Evolutionary conservation across 192 early-diverging fungal species (phyloP), one percentile per base, ranked within the genome.

Genomic region (Oehlia diaphana): DNA sequence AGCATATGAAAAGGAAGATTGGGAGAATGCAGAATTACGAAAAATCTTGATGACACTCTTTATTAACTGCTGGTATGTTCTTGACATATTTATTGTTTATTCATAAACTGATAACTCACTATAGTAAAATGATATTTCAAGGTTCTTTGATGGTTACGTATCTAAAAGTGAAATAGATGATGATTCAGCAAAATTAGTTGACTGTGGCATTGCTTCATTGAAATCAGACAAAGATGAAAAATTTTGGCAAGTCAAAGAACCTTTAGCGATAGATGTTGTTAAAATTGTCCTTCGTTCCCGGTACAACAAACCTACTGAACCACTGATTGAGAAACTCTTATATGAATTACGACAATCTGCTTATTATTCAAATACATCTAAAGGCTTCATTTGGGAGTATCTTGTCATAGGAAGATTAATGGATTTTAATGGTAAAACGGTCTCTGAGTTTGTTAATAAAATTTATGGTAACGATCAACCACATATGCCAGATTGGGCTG

Each of bases 281-380:
- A 58, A 58, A 21, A 19, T 0, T 58, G 53, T 58, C 53, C 19
- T 58, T 58, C 19, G 0, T 58, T 58, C 16, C 19, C 53, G 16
- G 1, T 58, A 21, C 4, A 58, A 58, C 0, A 6, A 3, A 58
- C 53, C 19, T 58, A 58, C 19, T 58, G 53, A 58, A 21, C 19
- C 16, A 5, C 16, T 58, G 53, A 21, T 58, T 58, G 0, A 5
- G 0, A 58, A 58, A 58, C 53, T 58, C 53, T 58, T 31, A 1
- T 0, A 19, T 0, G 53, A 49, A 44, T 76, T 76, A 33, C 21
- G 2, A 62, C 3, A 76, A 10, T 76, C 49, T 33, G 58, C 2
- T 21, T 35, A 19, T 42, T 53, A 35, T 63, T 62, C 37, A 53
- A 49, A 76, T 62, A 76, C 74, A 0, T 76, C 74, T 49, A 76